These are phyloP conservation scores for Gaeumannomyces tritici DNA, from an alignment of 2,329 filamentous ascomycete genomes.

Conservation along the genomic window DNA sequence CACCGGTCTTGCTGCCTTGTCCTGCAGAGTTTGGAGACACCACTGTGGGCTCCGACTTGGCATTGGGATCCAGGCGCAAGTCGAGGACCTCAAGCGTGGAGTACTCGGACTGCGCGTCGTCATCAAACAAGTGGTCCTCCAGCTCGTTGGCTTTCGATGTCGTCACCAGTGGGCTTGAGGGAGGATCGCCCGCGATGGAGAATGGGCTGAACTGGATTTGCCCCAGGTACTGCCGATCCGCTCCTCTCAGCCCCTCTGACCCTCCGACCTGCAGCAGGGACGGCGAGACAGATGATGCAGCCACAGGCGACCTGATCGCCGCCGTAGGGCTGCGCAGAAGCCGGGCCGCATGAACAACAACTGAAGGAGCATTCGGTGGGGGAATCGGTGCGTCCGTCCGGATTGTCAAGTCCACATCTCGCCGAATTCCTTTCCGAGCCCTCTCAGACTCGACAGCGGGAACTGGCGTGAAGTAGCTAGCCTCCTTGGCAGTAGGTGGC, in stretches of 20 bases:
- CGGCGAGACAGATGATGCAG: too few relatives aligned
- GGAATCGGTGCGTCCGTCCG: too few relatives aligned
- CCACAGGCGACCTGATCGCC: too few relatives aligned
- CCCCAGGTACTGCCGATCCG: conserved; percentile 11
- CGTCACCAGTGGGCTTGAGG: conserved; percentile 25
- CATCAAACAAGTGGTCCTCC: conserved; percentile 38
- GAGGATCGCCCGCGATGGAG: conserved; percentile 19
- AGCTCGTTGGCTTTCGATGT: conserved; percentile 38
- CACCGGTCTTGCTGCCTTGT: conserved; percentile 28
- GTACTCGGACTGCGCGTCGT: conserved; percentile 22
- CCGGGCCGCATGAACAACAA: too few relatives aligned
- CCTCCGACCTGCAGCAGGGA: too few relatives aligned
- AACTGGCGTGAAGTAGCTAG: too few relatives aligned
- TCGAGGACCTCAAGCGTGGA: conserved; percentile 26
- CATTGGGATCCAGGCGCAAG: conserved; percentile 31
- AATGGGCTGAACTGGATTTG: conserved; percentile 23
- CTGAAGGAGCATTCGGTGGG: too few relatives aligned
- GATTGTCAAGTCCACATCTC: too few relatives aligned
- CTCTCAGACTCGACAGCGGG: too few relatives aligned
- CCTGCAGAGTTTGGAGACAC: not conserved
- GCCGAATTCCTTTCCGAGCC: too few relatives aligned
- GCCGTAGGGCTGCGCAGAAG: too few relatives aligned
- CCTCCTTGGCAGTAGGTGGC: not conserved
- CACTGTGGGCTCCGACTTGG: conserved; percentile 11
- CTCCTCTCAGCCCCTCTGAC: not conserved